A percentile compares a stretch with the other conserved stretches of the same genome.
Evolutionary conservation across 2,329 filamentous ascomycete genomes (phyloP).

Genomic region (Fusarium decemcellulare): DNA sequence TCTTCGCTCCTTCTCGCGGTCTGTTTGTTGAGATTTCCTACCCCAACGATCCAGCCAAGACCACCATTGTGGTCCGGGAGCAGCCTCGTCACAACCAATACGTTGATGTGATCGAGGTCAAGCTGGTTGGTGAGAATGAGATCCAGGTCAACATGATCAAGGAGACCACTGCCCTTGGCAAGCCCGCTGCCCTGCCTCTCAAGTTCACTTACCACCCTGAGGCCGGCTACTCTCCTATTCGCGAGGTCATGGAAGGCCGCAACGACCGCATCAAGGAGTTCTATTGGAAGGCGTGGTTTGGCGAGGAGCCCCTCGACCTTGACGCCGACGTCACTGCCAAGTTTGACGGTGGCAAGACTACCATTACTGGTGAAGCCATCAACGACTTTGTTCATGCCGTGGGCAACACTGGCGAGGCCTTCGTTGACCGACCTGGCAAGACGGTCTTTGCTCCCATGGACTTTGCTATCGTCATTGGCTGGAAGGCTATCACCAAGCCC

Average conservation of each 20-base stretch:
- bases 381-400: constrained; percentile 99
- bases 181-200: constrained; percentile 86
- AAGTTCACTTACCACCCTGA: constrained; percentile 96
- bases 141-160: constrained; percentile 94
- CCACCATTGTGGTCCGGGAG: constrained; percentile 88
- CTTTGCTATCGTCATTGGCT: constrained; percentile 97
- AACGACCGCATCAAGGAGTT: constrained; percentile 99
- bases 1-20: constrained; percentile 88
- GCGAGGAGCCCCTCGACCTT: constrained; percentile 85
- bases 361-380: constrained; percentile 92
- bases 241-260: constrained; percentile 94
- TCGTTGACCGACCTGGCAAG: constrained; percentile 95
- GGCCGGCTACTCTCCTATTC: constrained; percentile 96
- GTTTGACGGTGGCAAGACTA: constrained; percentile 91
- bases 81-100: constrained; percentile 89
- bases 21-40: constrained; percentile 90
- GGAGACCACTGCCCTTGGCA: constrained; percentile 87
- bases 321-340: constrained; percentile 87
- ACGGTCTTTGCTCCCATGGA: constrained; percentile 98
- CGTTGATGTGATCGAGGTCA: constrained; percentile 89
- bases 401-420: constrained; percentile 96
- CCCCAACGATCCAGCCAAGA: constrained; percentile 87
- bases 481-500: constrained; percentile 99
- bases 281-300: constrained; percentile 99
- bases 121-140: constrained; percentile 80